phyloP scores from a whole-genome alignment of 106 monocot genomes.

The Dendrobium huoshanense region DNA sequence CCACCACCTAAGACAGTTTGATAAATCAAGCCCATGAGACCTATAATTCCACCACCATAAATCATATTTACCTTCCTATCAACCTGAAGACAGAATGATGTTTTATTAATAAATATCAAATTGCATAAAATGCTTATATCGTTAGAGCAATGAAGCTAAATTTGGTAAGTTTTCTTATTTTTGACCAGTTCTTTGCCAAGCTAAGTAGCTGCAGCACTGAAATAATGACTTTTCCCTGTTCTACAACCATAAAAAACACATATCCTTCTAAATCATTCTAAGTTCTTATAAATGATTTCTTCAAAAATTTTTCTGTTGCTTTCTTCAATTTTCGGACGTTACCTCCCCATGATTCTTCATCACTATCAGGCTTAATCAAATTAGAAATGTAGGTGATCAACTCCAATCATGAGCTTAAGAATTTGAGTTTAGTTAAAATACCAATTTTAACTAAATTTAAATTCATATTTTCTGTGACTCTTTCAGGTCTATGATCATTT shows the following conservation, averaged over 20 bases:
- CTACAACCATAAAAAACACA: constrained; percentile 90
- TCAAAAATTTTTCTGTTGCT: no score
- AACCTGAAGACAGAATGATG: constrained; percentile 30
- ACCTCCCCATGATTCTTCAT: no score
- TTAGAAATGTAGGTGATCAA: no score
- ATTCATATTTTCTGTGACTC: no score
- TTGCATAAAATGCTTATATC: not conserved
- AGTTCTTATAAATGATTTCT: not conserved
- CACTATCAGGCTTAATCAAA: no score
- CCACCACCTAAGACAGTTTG: constrained; percentile 62
- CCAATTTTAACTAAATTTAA: no score
- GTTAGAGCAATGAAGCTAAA: constrained; percentile 36
- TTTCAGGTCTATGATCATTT: no score
- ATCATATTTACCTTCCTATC: constrained; percentile 60
- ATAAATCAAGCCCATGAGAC: constrained; percentile 79
- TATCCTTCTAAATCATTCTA: constrained; percentile 35
- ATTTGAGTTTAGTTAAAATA: no score
- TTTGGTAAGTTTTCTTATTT: no score
- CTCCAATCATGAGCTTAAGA: constrained; percentile 3
- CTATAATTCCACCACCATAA: constrained; percentile 82
- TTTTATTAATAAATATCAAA: not conserved
- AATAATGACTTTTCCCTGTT: constrained; percentile 50
- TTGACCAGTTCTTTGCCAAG: constrained; percentile 69
- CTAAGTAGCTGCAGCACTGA: constrained; percentile 58
- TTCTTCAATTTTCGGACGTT: no score